These are phyloP conservation scores for Phoma herbarum DNA, from an alignment of 2,329 filamentous ascomycete species.

Conservation along the genomic window DNA sequence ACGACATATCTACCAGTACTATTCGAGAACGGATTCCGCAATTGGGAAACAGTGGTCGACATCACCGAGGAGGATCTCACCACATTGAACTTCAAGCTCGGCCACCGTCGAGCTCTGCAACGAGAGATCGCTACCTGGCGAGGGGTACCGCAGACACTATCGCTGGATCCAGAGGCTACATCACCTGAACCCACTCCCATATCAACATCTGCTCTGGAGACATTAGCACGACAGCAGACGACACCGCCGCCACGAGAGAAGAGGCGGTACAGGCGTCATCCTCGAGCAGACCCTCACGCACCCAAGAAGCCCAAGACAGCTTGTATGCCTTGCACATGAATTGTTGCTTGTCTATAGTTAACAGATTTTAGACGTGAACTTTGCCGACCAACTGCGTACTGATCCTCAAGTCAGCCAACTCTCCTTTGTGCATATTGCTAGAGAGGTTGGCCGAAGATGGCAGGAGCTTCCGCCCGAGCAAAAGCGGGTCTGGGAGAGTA, in stretches of 20 bases:
- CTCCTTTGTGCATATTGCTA: constrained; percentile 52
- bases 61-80: constrained; percentile 53
- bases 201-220: constrained; percentile 44
- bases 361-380: constrained; percentile 49
- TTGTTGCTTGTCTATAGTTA: not conserved
- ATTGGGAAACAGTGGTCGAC: constrained; percentile 51
- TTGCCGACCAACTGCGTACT: constrained; percentile 51
- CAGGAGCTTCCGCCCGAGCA: constrained; percentile 47
- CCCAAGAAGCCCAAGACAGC: constrained; percentile 54
- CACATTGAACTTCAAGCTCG: constrained; percentile 51
- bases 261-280: constrained; percentile 51
- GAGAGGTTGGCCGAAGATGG: constrained; percentile 51
- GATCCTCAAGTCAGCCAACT: constrained; percentile 47
- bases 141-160: constrained; percentile 39
- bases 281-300: constrained; percentile 48
- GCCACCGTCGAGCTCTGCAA: constrained; percentile 51
- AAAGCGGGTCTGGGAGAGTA: constrained; percentile 51
- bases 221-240: constrained; percentile 34
- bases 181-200: constrained; percentile 34
- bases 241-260: constrained; percentile 43
- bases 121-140: constrained; percentile 52
- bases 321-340: constrained; percentile 34
- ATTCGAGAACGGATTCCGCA: constrained; percentile 48
- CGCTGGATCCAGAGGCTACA: constrained; percentile 27
- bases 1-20: constrained; percentile 40